These are phyloP conservation scores for Tricharina praecox DNA, from an alignment of 495 filamentous ascomycete genomes.

Conservation along the genomic window DNA sequence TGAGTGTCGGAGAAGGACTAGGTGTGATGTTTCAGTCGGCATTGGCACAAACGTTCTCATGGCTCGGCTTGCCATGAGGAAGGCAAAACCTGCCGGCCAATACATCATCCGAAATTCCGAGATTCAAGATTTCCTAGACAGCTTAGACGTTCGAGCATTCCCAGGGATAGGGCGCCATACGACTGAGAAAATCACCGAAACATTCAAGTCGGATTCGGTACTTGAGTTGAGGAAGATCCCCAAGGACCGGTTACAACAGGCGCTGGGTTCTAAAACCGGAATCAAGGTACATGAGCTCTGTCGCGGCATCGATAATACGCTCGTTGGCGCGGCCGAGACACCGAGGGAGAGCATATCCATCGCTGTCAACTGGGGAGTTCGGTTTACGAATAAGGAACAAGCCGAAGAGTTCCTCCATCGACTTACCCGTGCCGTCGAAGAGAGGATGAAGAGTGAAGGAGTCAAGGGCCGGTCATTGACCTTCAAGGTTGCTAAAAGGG, in stretches of 20 bases:
- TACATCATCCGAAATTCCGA: constrained; percentile 69
- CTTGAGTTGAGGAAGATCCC: constrained; percentile 61
- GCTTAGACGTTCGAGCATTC: constrained; percentile 57
- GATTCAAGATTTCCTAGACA: constrained; percentile 55
- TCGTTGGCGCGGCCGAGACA: constrained; percentile 50
- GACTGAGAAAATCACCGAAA: constrained; percentile 64
- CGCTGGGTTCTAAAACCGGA: constrained; percentile 79
- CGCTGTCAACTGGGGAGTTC: constrained; percentile 95
- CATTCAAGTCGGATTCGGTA: constrained; percentile 57
- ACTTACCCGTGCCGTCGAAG: constrained; percentile 65
- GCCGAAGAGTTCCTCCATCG: constrained; percentile 77
- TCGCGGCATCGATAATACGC: constrained; percentile 67
- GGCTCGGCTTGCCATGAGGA: constrained; percentile 76
- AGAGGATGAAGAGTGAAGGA: constrained; percentile 58
- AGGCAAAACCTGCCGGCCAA: constrained; percentile 89
- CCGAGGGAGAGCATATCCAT: constrained; percentile 77
- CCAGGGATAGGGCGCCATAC: constrained; percentile 83
- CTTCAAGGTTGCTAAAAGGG: constrained; percentile 80
- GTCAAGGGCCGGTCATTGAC: constrained; percentile 78
- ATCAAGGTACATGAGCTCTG: constrained; percentile 83
- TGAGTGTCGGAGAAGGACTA: constrained; percentile 52
- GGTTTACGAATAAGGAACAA: constrained; percentile 76
- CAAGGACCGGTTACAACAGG: constrained; percentile 52
- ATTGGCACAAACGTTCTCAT: constrained; percentile 82
- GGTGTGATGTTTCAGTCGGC: constrained; percentile 81